Evolutionary conservation across 202 grass and related monocot species (phyloP).

Genomic region (Sporobolus alterniflorus): DNA sequence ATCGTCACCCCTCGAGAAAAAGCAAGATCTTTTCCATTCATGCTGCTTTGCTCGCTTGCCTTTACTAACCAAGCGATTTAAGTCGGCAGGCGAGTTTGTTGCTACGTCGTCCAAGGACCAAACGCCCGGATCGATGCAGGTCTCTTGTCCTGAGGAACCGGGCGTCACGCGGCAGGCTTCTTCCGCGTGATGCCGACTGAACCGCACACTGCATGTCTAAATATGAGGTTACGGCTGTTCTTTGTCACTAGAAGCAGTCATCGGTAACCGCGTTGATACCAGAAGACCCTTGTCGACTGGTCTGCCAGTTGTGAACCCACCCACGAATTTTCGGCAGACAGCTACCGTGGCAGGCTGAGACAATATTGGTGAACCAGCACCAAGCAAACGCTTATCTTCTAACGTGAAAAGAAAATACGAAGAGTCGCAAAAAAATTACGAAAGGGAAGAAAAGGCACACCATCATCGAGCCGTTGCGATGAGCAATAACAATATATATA

Average conservation of each 20-base stretch:
- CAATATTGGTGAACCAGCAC: neutral
- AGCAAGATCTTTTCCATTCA: neutral
- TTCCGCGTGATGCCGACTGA: neutral
- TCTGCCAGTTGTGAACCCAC: neutral
- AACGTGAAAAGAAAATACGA: neutral
- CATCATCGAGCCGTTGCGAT: slow-evolving; percentile 29
- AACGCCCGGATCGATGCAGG: neutral
- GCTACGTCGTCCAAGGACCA: neutral
- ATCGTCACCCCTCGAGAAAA: neutral
- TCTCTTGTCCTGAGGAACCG: no score
- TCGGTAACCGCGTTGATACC: neutral
- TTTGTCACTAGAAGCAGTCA: neutral
- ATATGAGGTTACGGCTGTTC: neutral
- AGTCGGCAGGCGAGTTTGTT: neutral
- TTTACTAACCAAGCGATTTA: neutral
- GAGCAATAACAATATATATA: neutral
- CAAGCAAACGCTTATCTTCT: neutral
- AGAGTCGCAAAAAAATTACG: neutral
- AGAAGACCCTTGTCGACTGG: neutral
- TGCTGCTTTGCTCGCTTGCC: neutral
- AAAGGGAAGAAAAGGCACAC: neutral
- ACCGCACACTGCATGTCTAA: neutral
- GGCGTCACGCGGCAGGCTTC: slow-evolving; percentile 9
- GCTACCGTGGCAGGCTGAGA: neutral
- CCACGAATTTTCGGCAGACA: neutral